Evolutionary conservation across 129 eudicot species (phyloP).

Genomic region (Gnaphalium uliginosum): DNA sequence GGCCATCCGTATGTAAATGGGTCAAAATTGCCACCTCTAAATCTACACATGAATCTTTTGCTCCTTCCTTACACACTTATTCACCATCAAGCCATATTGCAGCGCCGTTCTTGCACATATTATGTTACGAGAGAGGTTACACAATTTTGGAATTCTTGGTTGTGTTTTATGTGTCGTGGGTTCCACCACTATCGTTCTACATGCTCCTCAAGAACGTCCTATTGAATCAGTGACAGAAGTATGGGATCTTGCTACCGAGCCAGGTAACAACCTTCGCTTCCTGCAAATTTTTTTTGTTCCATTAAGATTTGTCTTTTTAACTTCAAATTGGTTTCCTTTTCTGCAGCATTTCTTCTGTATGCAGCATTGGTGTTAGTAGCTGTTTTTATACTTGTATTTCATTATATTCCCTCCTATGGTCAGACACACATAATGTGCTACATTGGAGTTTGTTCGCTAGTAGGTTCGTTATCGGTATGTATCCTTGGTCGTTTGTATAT

Average conservation of each 20-base stretch:
- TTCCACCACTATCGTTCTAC: conserved; percentile 85
- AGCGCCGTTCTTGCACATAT: conserved; percentile 97
- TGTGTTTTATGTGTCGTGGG: conserved; percentile 96
- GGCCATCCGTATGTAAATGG: background rate
- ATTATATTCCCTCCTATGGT: conserved; percentile 77
- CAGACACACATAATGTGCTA: conserved; percentile 88
- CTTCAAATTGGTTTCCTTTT: conserved; percentile 4
- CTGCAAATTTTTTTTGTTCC: background rate
- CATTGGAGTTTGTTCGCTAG: conserved; percentile 86
- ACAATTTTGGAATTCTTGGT: conserved; percentile 88
- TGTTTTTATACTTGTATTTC: conserved; percentile 64
- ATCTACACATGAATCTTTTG: conserved; percentile 1
- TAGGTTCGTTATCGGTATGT: conserved; percentile 93
- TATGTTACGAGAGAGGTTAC: conserved; percentile 78
- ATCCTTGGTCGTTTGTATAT: conserved; percentile 11
- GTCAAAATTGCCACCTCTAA: background rate
- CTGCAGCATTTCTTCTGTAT: conserved; percentile 82
- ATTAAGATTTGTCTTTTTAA: background rate
- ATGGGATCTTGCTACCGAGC: conserved; percentile 97
- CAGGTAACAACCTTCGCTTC: conserved; percentile 51
- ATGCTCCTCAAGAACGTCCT: conserved; percentile 91
- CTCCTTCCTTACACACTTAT: conserved; percentile 7
- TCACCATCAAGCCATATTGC: conserved; percentile 43
- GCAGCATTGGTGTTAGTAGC: conserved; percentile 68
- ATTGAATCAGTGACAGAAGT: conserved; percentile 90